Evolutionary conservation across 2,329 filamentous ascomycete genomes (phyloP).

Genomic region (Penicillium palitans): DNA sequence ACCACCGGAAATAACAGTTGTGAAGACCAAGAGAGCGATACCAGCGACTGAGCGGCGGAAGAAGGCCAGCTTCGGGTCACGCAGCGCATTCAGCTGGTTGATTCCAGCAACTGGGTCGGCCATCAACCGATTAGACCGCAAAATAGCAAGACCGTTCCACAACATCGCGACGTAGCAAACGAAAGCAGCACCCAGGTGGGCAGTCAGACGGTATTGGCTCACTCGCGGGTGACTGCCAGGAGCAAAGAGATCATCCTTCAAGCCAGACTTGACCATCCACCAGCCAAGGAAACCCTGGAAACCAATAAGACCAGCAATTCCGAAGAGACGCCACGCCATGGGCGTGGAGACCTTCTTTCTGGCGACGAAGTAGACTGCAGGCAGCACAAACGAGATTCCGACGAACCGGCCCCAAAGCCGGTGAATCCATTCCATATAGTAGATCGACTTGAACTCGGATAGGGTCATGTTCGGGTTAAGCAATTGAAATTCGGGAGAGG

Average conservation of each 20-base stretch:
- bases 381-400: slow-evolving; percentile 83
- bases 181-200: slow-evolving; percentile 88
- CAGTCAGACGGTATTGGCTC: slow-evolving; percentile 87
- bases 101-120: slow-evolving; percentile 64
- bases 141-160: slow-evolving; percentile 78
- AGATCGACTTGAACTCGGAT: slow-evolving; percentile 95
- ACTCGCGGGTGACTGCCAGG: slow-evolving; percentile 88
- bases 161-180: slow-evolving; percentile 94
- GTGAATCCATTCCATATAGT: slow-evolving; percentile 99
- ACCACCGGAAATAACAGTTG: slow-evolving; percentile 88
- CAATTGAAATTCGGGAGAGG: slow-evolving; percentile 87
- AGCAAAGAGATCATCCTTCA: slow-evolving; percentile 93
- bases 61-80: slow-evolving; percentile 65
- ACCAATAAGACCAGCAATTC: slow-evolving; percentile 85
- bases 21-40: slow-evolving; percentile 75
- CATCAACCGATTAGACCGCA: slow-evolving; percentile 74
- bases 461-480: slow-evolving; percentile 93
- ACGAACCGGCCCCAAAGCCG: slow-evolving; percentile 91
- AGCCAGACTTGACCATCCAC: slow-evolving; percentile 99
- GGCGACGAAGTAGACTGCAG: slow-evolving; percentile 83
- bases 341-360: slow-evolving; percentile 72
- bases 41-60: slow-evolving; percentile 73
- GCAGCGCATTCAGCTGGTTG: slow-evolving; percentile 61
- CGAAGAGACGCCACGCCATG: slow-evolving; percentile 75
- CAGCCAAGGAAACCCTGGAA: slow-evolving; percentile 95